Evolutionary conservation across 1,284 basidiomycete genomes (phyloP), one percentile per base, ranked within the genome.

Genomic region (Heliocybe sulcata): DNA sequence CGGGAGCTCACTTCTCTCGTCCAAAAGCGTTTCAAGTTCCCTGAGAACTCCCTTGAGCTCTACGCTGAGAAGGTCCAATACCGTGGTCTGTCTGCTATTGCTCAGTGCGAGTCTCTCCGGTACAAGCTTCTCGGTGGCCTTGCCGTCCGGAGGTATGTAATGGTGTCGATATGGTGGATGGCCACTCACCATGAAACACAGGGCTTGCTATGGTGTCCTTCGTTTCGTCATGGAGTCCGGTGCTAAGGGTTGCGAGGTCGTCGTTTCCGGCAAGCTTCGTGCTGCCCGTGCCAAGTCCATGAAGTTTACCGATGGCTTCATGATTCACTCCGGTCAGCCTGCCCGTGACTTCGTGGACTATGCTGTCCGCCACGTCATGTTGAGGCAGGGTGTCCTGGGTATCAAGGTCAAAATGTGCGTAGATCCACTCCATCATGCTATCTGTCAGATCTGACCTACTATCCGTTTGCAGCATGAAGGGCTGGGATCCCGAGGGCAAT

Each of bases 281-380:
- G 97, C 96, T 66, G 97, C 97, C 65, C 94, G 95, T 85, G 97
- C 97, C 70, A 99, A 99, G 80, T 92, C 93, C 51, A 99, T 99
- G 97, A 99, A 99, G 79, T 99, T 99, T 82, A 98, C 95, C 71
- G 97, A 99, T 69, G 97, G 97, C 54, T 98, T 98, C 88, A 98
- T 99, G 94, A 96, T 99, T 74, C 97, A 99, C 87, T 98, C 97
- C 63, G 97, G 97, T 85, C 96, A 99, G 79, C 97, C 97, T 66
- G 89, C 87, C 56, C 80, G 87, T 60, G 97, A 99, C 74, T 99
- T 96, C 67, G 94, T 99, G 59, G 96, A 99, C 80, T 86, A 94
- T 68, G 97, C 97, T 60, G 95, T 98, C 68, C 87, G 97, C 65
- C 97, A 99, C 82, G 97, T 99, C 65, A 84, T 99, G 67, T 87